Conservation (phyloP, 768 basidiomycete species). For the Macrolepiota dolichaula region DNA sequence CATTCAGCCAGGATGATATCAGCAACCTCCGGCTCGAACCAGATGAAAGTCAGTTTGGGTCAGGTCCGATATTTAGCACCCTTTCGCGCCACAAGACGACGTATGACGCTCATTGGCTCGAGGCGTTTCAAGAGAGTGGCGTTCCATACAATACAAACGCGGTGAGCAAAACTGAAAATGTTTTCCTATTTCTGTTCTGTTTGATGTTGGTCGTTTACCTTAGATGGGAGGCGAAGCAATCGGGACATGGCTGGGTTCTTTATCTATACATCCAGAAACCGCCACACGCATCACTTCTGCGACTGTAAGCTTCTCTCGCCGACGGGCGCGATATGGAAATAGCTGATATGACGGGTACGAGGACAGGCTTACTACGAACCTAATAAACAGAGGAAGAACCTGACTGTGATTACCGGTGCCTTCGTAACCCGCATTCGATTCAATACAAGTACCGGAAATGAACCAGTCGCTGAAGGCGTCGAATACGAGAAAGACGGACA, state of each 20-base stretch:
- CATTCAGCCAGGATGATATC: not conserved
- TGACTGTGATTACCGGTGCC: slow-evolving; percentile 21
- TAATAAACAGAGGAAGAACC: slow-evolving; percentile 18
- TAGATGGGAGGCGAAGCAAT: slow-evolving; percentile 18
- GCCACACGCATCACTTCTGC: slow-evolving; percentile 17
- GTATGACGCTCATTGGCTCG: slow-evolving; percentile 3
- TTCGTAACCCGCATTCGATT: slow-evolving; percentile 29
- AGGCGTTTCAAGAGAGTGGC: slow-evolving; percentile 14
- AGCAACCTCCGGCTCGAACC: not conserved
- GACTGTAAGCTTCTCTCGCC: slow-evolving; percentile 10
- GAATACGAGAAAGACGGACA: slow-evolving; percentile 23
- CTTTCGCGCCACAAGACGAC: slow-evolving; percentile 8
- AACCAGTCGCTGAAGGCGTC: slow-evolving; percentile 38
- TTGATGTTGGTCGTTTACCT: not conserved
- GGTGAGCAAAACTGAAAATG: too few species aligned
- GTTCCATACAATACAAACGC: slow-evolving; percentile 15
- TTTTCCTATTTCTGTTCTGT: too few species aligned
- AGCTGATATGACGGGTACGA: not conserved
- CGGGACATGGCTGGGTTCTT: slow-evolving; percentile 14
- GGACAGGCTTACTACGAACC: slow-evolving; percentile 13
- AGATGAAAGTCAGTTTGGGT: slow-evolving; percentile 10
- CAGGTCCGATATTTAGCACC: slow-evolving; percentile 17
- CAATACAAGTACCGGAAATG: slow-evolving; percentile 35
- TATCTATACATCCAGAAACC: slow-evolving; percentile 15
- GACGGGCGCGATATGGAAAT: too few species aligned